Evolutionary conservation across 345 rosid species (phyloP).

Genomic region (Rhodamnia argentea): DNA sequence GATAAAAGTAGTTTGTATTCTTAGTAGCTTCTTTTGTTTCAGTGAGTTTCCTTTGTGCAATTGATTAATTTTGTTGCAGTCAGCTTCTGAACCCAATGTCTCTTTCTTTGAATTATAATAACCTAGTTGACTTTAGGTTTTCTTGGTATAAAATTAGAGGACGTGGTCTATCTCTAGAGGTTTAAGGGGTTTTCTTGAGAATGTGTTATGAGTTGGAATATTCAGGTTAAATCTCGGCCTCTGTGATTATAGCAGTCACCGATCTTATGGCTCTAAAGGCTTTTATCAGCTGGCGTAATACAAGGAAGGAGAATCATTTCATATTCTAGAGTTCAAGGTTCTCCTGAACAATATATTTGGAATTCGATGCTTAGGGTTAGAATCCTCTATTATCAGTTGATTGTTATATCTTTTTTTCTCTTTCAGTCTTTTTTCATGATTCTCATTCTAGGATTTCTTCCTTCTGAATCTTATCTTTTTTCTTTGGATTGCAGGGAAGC

Average conservation of each 20-base stretch:
- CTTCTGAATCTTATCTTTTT: background rate
- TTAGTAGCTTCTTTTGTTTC: background rate
- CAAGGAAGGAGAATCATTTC: background rate
- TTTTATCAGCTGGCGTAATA: background rate
- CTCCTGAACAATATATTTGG: background rate
- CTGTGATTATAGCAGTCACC: background rate
- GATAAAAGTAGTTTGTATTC: background rate
- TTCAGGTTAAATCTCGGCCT: background rate
- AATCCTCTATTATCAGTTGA: background rate
- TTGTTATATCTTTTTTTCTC: background rate
- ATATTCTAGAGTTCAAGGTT: background rate
- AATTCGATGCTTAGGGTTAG: background rate
- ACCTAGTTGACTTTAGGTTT: background rate
- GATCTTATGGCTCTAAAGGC: background rate
- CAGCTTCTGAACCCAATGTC: background rate
- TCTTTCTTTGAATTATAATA: background rate
- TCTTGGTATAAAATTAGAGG: background rate
- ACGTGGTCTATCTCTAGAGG: background rate
- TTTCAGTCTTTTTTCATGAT: background rate
- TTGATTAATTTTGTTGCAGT: background rate
- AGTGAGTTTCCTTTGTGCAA: background rate
- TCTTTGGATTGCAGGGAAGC: conserved; percentile 62
- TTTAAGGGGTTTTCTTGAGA: background rate
- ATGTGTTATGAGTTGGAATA: background rate
- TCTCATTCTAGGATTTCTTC: background rate